phyloP scores from a whole-genome alignment of 129 eudicot genomes.

The Helichrysum umbraculigerum region DNA sequence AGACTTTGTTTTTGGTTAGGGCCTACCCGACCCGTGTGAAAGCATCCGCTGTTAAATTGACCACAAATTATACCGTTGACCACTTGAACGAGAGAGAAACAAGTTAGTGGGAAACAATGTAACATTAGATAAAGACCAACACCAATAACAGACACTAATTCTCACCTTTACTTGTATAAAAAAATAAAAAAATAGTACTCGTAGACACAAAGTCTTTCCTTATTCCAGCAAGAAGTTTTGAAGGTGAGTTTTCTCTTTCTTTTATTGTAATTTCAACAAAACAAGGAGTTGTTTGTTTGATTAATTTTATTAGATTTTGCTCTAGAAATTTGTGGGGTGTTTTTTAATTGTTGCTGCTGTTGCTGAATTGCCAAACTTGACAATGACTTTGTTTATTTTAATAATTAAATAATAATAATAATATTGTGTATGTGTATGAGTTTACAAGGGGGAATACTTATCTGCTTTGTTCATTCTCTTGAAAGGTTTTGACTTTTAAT shows the following conservation, averaged over 20 bases:
- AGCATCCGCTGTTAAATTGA: not conserved
- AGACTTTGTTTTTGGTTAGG: no score
- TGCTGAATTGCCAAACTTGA: slow-evolving; percentile 29
- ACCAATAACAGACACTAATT: not conserved
- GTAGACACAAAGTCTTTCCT: slow-evolving; percentile 4
- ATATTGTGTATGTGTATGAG: not conserved
- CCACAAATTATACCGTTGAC: not conserved
- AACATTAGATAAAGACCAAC: not conserved
- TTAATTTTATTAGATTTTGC: not conserved
- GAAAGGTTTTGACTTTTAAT: slow-evolving; percentile 17
- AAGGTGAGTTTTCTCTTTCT: slow-evolving; percentile 1
- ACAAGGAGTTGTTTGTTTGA: not conserved
- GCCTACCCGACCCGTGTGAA: not conserved
- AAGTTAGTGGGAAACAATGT: not conserved
- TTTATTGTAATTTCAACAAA: not conserved
- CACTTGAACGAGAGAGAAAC: not conserved
- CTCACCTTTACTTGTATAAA: no score
- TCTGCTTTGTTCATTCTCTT: slow-evolving; percentile 10
- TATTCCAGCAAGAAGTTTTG: slow-evolving; percentile 16
- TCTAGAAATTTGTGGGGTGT: not conserved
- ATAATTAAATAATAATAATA: no score
- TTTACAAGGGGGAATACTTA: slow-evolving; percentile 11
- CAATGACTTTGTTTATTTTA: slow-evolving; percentile 5
- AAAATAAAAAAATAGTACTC: no score
- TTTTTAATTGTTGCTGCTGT: slow-evolving; percentile 23